These are phyloP conservation scores for Marchantia paleacea DNA, from an alignment of 225 moss, liverwort and hornwort genomes.

Conservation along the genomic window DNA sequence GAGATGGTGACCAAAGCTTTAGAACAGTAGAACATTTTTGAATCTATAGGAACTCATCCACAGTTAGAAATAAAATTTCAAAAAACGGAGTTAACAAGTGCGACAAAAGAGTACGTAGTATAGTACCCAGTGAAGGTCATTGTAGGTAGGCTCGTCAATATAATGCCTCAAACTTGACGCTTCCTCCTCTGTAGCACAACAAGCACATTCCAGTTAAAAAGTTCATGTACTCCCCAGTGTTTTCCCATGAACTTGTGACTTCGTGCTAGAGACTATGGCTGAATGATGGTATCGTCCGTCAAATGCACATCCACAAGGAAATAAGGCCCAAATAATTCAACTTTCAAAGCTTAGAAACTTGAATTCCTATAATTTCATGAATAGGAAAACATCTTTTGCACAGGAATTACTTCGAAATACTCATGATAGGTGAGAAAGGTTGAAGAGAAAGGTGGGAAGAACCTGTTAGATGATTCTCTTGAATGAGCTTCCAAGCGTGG, in stretches of 20 bases:
- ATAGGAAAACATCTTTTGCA: too few species aligned
- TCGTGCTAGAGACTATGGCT: too few species aligned
- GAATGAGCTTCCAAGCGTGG: constrained; percentile 68
- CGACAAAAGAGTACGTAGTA: background rate
- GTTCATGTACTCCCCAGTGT: background rate
- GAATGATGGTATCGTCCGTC: background rate
- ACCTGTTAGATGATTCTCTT: constrained; percentile 72
- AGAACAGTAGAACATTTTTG: background rate
- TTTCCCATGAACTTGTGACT: background rate
- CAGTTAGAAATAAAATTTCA: too few species aligned
- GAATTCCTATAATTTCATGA: too few species aligned
- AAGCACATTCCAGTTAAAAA: background rate
- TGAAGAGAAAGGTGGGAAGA: background rate
- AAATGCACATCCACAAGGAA: background rate
- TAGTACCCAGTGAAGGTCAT: constrained; percentile 86
- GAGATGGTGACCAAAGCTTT: background rate
- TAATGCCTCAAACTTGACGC: constrained; percentile 60
- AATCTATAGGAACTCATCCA: background rate
- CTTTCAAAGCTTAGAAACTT: too few species aligned
- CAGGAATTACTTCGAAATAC: too few species aligned
- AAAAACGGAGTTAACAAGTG: background rate
- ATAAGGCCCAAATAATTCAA: background rate
- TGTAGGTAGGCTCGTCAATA: constrained; percentile 76
- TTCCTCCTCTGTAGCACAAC: constrained; percentile 63
- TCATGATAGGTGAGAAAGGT: background rate